Base-by-base conservation (phyloP, 768 basidiomycete species). In the Kwoniella heveanensis region DNA sequence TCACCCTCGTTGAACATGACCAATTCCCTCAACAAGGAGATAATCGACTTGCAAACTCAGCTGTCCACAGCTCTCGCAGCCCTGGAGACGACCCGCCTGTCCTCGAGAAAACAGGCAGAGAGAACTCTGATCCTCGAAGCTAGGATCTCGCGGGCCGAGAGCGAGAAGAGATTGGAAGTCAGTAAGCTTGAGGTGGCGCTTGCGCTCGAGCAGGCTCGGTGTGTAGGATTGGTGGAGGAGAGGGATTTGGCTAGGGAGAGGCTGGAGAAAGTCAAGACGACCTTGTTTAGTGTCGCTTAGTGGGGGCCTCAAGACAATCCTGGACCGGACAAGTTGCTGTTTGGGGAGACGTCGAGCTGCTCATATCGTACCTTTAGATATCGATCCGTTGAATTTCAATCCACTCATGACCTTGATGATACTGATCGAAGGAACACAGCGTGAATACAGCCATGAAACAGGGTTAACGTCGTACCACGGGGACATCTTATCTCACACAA, bases 261-360 rank as follows among this genome's bases (percentile, higher is more conserved):
- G 50, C 60, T 75, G 63, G 73, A 75, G 21, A 75, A 69, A 61
- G 69, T 75, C 54, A 75, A 72, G 57, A 67, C 69, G n/a, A 69
- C 71, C 10, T 52, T 75, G 51, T 75, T 75, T 44, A 62, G 68
- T 46, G 67, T 72, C 10, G 57, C 63, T 13, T 70, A 44, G 39
- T 32, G 13, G 13, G 5, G 32, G 13, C 32, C 32, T 32, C 7
- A 32, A 32, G 32, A n/a, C 32, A 32, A 32, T 32, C 5, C 32
- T 32, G 32, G 13, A 32, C 32, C 32, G 13, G 32, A 6, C 13
- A 6, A 32, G 32, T 6, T 32, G n/a, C n/a, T n/a, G n/a, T n/a
- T n/a, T n/a, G n/a, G n/a, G n/a, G n/a, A n/a, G n/a, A n/a, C n/a
- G n/a, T n/a, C n/a, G n/a, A n/a, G n/a, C n/a, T n/a, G n/a, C n/a